phyloP scores from a whole-genome alignment of 1,284 basidiomycete genomes.

The Cryptococcus hybrid region DNA sequence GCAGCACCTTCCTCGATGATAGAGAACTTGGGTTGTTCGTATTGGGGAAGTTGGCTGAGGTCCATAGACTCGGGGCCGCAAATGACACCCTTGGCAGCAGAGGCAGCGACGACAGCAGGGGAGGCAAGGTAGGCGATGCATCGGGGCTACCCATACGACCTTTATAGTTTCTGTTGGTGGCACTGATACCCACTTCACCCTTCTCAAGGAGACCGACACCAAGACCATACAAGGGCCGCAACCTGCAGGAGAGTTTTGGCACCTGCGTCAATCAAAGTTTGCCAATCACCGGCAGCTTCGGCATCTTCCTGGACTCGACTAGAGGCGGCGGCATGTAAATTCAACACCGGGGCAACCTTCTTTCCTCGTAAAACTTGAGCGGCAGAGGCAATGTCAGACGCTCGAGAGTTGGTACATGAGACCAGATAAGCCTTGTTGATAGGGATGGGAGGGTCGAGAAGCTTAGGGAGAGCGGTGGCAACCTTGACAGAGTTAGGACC shows the following conservation, averaged over 20 bases:
- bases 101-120: conserved; percentile 95
- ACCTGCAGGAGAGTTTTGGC: conserved; percentile 88
- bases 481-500: conserved; percentile 98
- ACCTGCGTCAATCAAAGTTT: conserved; percentile 76
- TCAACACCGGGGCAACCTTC: conserved; percentile 87
- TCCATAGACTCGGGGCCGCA: conserved; percentile 75
- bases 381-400: conserved; percentile 89
- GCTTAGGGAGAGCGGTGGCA: conserved; percentile 80
- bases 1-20: conserved; percentile 34
- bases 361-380: conserved; percentile 83
- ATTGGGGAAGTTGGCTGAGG: conserved; percentile 56
- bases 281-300: conserved; percentile 85
- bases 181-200: conserved; percentile 92
- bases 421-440: conserved; percentile 99
- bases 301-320: conserved; percentile 88
- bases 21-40: conserved; percentile 50
- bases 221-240: conserved; percentile 96
- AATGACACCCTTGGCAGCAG: conserved; percentile 88
- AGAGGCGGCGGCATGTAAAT: conserved; percentile 95
- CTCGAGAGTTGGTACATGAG: conserved; percentile 96
- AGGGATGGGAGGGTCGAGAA: conserved; percentile 70
- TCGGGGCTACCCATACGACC: conserved; percentile 97
- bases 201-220: conserved; percentile 91
- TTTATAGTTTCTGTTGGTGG: conserved; percentile 99
- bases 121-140: conserved; percentile 94